A percentile compares a stretch with the other conserved stretches of the same genome.
These are phyloP conservation scores for Nothophoma quercina DNA, from an alignment of 2,329 filamentous ascomycete species.

Conservation along the genomic window DNA sequence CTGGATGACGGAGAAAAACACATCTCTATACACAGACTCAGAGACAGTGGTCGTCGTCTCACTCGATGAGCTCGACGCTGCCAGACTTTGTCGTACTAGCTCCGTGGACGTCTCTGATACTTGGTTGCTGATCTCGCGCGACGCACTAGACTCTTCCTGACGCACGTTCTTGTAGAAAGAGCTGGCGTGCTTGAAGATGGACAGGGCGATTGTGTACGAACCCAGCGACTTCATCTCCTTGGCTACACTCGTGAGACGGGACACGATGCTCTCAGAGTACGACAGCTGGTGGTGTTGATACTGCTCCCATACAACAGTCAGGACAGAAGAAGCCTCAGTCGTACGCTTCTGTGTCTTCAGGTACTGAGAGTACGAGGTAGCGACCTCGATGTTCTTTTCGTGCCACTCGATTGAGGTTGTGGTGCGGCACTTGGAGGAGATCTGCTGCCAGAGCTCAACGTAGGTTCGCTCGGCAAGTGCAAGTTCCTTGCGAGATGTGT, in stretches of 20 bases:
- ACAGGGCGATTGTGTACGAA: constrained; percentile 54
- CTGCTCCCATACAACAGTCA: constrained; percentile 59
- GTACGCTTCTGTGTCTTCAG: constrained; percentile 56
- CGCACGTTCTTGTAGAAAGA: constrained; percentile 44
- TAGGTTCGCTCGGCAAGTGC: constrained; percentile 56
- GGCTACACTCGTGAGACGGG: constrained; percentile 51
- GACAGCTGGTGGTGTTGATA: constrained; percentile 55
- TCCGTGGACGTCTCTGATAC: constrained; percentile 54
- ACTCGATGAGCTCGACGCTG: constrained; percentile 42
- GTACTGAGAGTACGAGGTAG: constrained; percentile 58
- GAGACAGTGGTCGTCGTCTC: constrained; percentile 49
- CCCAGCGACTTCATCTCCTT: constrained; percentile 57
- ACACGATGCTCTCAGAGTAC: constrained; percentile 49
- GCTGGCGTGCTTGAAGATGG: constrained; percentile 55
- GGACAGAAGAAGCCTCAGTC: constrained; percentile 55
- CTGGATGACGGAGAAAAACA: constrained; percentile 53
- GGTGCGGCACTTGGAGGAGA: constrained; percentile 55
- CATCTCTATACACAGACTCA: constrained; percentile 54
- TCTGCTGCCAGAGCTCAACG: constrained; percentile 61
- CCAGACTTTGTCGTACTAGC: constrained; percentile 51
- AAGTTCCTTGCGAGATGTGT: constrained; percentile 41
- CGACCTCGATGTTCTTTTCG: constrained; percentile 56
- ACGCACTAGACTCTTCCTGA: constrained; percentile 49
- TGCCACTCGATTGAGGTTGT: constrained; percentile 56
- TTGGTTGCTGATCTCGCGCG: constrained; percentile 52